These are phyloP conservation scores for Juncus effusus DNA, from an alignment of 176 grass and related monocot genomes.

Conservation along the genomic window DNA sequence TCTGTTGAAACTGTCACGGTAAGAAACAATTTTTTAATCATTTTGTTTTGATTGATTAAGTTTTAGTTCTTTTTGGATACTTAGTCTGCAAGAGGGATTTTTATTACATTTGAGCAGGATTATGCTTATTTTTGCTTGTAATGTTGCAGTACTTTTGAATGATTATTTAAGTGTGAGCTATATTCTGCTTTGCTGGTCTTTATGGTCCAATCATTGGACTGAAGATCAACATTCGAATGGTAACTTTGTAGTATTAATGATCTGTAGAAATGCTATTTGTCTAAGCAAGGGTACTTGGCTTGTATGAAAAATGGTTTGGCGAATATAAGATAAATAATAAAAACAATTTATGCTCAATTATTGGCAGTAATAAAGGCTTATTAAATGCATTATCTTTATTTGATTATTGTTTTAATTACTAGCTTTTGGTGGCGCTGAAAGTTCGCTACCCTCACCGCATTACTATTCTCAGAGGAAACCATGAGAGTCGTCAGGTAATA, in stretches of 20 bases:
- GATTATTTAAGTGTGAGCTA: neutral
- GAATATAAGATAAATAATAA: too few species aligned
- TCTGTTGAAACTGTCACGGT: conserved; percentile 98
- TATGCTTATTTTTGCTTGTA: neutral
- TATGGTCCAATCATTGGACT: too few species aligned
- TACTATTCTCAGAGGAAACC: conserved; percentile 99
- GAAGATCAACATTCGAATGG: too few species aligned
- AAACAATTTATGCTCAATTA: too few species aligned
- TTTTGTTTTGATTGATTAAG: neutral
- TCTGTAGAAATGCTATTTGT: too few species aligned
- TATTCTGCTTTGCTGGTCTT: too few species aligned
- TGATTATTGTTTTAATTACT: conserved; percentile 22
- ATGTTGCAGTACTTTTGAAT: neutral
- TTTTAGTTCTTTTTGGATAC: neutral
- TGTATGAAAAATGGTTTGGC: too few species aligned
- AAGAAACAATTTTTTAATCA: conserved; percentile 19
- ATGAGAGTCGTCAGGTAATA: conserved; percentile 88
- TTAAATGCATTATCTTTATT: too few species aligned
- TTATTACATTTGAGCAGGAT: too few species aligned
- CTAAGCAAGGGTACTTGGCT: too few species aligned
- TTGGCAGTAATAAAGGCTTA: too few species aligned
- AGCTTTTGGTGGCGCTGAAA: conserved; percentile 96
- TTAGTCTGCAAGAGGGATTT: conserved; percentile 2
- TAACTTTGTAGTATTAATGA: too few species aligned
- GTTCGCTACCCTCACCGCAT: conserved; percentile 96